Percentiles rank a stretch among this genome's conserved stretches.
phyloP scores from a whole-genome alignment of 257 asterid species.

The Nicotiana attenuata region DNA sequence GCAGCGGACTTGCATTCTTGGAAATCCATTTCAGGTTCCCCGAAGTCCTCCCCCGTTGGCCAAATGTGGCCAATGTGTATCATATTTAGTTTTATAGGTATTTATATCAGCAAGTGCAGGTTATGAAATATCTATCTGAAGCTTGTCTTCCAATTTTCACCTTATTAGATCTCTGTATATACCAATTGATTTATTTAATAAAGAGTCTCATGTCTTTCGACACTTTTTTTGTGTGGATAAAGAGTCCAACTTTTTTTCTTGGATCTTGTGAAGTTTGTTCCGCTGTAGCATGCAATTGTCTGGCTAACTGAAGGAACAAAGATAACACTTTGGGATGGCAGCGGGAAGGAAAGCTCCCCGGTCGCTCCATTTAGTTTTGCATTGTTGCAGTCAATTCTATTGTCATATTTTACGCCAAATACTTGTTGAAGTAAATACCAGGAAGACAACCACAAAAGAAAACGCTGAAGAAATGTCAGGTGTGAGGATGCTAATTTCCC shows the following conservation, averaged over 20 bases:
- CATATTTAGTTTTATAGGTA: slow-evolving; percentile 11
- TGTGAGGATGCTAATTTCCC: too few relatives aligned
- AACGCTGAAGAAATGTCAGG: too few relatives aligned
- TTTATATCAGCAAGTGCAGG: not conserved
- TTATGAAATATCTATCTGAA: slow-evolving; percentile 4
- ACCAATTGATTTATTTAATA: slow-evolving; percentile 6
- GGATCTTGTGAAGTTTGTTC: not conserved
- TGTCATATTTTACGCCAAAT: not conserved
- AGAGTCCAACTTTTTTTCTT: not conserved
- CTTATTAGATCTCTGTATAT: not conserved
- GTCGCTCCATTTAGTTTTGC: not conserved
- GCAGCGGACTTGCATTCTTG: slow-evolving; percentile 2
- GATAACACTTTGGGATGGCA: not conserved
- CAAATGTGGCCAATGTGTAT: slow-evolving; percentile 3
- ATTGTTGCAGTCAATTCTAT: not conserved
- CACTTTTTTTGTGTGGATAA: not conserved
- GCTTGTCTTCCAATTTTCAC: slow-evolving; percentile 5
- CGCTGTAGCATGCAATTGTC: not conserved
- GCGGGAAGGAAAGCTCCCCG: not conserved
- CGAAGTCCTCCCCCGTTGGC: not conserved
- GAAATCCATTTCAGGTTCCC: slow-evolving; percentile 15
- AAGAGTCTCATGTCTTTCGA: not conserved
- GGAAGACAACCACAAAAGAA: too few relatives aligned
- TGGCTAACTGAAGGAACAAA: not conserved
- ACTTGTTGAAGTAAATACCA: not conserved